A percentile compares a stretch with the other conserved stretches of the same genome.
These are phyloP conservation scores for Orbilia blumenaviensis DNA, from an alignment of 2,329 filamentous ascomycete genomes.

Conservation along the genomic window DNA sequence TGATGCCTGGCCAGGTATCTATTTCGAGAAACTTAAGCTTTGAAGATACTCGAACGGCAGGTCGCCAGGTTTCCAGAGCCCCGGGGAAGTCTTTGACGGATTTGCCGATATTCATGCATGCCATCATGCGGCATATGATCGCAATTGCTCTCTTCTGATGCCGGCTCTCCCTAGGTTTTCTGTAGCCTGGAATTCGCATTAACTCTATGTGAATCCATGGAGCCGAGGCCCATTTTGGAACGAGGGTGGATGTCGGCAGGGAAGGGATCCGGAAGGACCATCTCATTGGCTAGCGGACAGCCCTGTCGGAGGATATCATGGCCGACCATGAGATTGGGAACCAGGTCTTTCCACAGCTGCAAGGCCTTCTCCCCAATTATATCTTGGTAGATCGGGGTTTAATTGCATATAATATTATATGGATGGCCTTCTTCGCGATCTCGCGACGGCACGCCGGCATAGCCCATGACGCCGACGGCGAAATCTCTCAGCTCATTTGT, in stretches of 20 bases:
- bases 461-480: no score
- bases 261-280: constrained; percentile 3
- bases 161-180: background rate
- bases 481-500: no score
- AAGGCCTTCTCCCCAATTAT: background rate
- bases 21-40: constrained; percentile 13
- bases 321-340: background rate
- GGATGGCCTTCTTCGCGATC: background rate
- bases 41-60: constrained; percentile 8
- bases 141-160: background rate
- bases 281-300: background rate
- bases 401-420: background rate
- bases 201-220: background rate
- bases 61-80: constrained; percentile 1
- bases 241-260: background rate
- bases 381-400: background rate
- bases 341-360: background rate
- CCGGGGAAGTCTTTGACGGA: background rate
- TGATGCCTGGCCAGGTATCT: background rate
- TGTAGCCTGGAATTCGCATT: background rate
- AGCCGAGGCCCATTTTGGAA: constrained; percentile 14
- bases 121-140: constrained; percentile 13
- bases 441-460: background rate
- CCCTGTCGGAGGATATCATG: background rate
- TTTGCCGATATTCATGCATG: constrained; percentile 14